phyloP scores from a whole-genome alignment of 2,329 filamentous ascomycete species.

The Orbilia javanica region DNA sequence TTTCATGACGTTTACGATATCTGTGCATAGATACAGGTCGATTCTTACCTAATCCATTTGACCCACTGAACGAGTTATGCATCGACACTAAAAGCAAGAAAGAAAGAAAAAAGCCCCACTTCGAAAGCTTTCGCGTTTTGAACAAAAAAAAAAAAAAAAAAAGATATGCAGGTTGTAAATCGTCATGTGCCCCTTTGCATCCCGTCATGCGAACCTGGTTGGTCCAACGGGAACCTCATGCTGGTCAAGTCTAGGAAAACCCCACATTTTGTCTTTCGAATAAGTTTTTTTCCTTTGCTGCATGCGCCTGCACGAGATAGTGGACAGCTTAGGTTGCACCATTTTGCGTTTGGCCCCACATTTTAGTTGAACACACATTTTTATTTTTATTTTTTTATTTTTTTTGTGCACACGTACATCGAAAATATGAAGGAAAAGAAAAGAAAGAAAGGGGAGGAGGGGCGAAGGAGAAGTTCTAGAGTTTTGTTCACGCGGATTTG shows the following conservation, averaged over 20 bases:
- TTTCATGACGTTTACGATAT: background rate
- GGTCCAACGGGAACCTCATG: slow-evolving; percentile 14
- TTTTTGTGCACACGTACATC: background rate
- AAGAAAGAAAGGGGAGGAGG: background rate
- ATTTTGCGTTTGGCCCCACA: slow-evolving; percentile 25
- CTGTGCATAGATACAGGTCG: background rate
- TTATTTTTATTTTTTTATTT: background rate
- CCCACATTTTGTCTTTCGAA: slow-evolving; percentile 34
- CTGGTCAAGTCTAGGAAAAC: slow-evolving; percentile 6
- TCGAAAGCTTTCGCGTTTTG: background rate
- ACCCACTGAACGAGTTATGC: slow-evolving; percentile 1
- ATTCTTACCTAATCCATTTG: slow-evolving; percentile 23
- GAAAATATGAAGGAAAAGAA: background rate
- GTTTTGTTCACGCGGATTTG: slow-evolving; percentile 5
- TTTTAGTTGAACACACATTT: background rate
- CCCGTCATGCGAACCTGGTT: slow-evolving; percentile 47
- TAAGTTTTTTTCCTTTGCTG: background rate
- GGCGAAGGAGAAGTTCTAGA: slow-evolving; percentile 18
- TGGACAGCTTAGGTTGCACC: slow-evolving; percentile 13
- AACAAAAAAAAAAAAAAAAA: background rate
- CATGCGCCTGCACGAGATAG: slow-evolving; percentile 36
- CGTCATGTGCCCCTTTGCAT: slow-evolving; percentile 44
- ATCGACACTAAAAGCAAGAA: too few species aligned
- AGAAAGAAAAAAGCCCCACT: background rate
- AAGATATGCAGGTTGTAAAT: slow-evolving; percentile 33